Evolutionary conservation across 768 basidiomycete genomes (phyloP).

Genomic region (Grammothele lineata): DNA sequence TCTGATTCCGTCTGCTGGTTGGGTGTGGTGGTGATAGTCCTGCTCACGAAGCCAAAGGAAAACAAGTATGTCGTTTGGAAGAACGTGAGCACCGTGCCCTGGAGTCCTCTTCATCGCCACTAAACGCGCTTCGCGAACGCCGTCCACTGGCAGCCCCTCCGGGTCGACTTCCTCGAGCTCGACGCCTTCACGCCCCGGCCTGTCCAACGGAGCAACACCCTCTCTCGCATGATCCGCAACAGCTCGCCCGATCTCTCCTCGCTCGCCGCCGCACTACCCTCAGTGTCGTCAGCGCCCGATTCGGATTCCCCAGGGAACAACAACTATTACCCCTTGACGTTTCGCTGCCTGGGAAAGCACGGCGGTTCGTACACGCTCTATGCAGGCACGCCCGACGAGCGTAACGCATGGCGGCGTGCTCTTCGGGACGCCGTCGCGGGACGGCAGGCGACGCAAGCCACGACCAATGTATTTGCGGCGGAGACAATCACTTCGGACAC

Average conservation of each 20-base stretch:
- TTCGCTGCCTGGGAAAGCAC: conserved; percentile 40
- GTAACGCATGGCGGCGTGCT: conserved; percentile 41
- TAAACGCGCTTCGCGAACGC: neutral
- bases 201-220: conserved; percentile 13
- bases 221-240: conserved; percentile 13
- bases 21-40: conserved; percentile 9
- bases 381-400: conserved; percentile 34
- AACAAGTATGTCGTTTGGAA: conserved; percentile 9
- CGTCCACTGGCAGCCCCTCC: conserved; percentile 6
- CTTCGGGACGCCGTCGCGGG: conserved; percentile 41
- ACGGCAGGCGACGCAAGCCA: conserved; percentile 37
- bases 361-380: conserved; percentile 44
- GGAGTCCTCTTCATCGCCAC: no score
- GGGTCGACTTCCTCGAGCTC: conserved; percentile 9
- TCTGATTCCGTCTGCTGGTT: no score
- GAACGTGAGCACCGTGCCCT: neutral
- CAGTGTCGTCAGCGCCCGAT: neutral
- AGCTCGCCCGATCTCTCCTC: conserved; percentile 6
- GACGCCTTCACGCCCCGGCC: conserved; percentile 6
- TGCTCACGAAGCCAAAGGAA: conserved; percentile 8
- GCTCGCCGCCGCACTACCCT: neutral
- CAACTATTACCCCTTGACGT: conserved; percentile 40
- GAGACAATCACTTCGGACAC: conserved; percentile 36
- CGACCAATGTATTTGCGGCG: conserved; percentile 39
- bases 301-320: conserved; percentile 2